Percentiles rank a stretch among this genome's conserved stretches.
These are phyloP conservation scores for Gossypium rotundifolium DNA, from an alignment of 345 rosid species.

Conservation along the genomic window DNA sequence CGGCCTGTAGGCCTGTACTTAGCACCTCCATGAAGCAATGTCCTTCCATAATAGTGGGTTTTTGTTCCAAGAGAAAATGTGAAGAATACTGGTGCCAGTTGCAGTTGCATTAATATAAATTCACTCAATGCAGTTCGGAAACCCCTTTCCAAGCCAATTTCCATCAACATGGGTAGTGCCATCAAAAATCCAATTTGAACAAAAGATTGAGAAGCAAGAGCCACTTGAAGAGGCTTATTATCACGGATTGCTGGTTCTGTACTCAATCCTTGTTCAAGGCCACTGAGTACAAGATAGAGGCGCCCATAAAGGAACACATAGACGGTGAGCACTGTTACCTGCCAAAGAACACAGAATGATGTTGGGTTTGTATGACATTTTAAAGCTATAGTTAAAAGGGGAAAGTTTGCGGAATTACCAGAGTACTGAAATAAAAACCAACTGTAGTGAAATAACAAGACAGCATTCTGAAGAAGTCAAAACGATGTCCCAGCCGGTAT, in stretches of 20 bases:
- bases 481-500: slow-evolving; percentile 97
- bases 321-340: slow-evolving; percentile 94
- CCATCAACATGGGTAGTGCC: slow-evolving; percentile 99
- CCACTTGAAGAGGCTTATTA: slow-evolving; percentile 92
- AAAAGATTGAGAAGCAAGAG: slow-evolving; percentile 97
- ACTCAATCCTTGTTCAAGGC: slow-evolving; percentile 79
- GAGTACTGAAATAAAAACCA: slow-evolving; percentile 96
- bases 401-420: slow-evolving; percentile 35
- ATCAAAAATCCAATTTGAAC: slow-evolving; percentile 94
- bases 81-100: slow-evolving; percentile 94
- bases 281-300: slow-evolving; percentile 94
- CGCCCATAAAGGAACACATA: slow-evolving; percentile 98
- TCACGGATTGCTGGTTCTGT: slow-evolving; percentile 69
- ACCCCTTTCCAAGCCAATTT: slow-evolving; percentile 94
- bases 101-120: slow-evolving; percentile 91
- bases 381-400: slow-evolving; percentile 8
- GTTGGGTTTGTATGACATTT: slow-evolving; percentile 3
- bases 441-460: slow-evolving; percentile 97
- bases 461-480: slow-evolving; percentile 95
- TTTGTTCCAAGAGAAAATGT: slow-evolving; percentile 98
- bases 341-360: slow-evolving; percentile 24
- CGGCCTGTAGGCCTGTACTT: slow-evolving; percentile 95
- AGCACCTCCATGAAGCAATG: slow-evolving; percentile 96
- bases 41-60: slow-evolving; percentile 95
- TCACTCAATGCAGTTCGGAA: slow-evolving; percentile 93